phyloP scores from a whole-genome alignment of 2,329 filamentous ascomycete species.

The Didymella pinodella region DNA sequence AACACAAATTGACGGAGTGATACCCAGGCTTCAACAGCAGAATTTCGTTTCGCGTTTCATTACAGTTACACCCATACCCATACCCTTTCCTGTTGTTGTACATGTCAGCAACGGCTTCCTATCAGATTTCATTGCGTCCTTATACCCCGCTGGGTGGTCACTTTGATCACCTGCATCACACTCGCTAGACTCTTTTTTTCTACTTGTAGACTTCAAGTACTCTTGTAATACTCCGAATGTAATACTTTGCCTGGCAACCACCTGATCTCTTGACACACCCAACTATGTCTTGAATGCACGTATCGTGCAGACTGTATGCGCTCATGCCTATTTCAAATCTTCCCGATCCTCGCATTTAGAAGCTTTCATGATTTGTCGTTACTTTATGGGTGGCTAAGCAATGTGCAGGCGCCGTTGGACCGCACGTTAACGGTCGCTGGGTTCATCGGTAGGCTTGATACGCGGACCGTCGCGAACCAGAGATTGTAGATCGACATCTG shows the following conservation, averaged over 20 bases:
- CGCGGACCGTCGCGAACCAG: conserved; percentile 23
- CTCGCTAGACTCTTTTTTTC: conserved; percentile 22
- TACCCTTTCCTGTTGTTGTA: conserved; percentile 12
- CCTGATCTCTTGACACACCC: neutral
- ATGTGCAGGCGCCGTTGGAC: conserved; percentile 15
- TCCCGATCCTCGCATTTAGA: neutral
- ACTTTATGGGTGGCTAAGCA: conserved; percentile 14
- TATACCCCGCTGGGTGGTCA: conserved; percentile 17
- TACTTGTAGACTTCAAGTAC: conserved; percentile 24
- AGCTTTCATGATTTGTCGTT: conserved; percentile 6
- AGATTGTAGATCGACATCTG: conserved; percentile 18
- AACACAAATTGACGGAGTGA: conserved; percentile 14
- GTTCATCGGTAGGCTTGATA: conserved; percentile 13
- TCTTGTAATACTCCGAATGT: conserved; percentile 22
- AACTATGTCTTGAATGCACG: neutral
- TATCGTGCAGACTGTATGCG: too few species aligned
- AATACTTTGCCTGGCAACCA: conserved; percentile 21
- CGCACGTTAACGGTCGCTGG: conserved; percentile 13
- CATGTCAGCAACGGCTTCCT: conserved; percentile 13
- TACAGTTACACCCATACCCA: conserved; percentile 15
- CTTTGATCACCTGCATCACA: conserved; percentile 15
- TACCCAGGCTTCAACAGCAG: conserved; percentile 22
- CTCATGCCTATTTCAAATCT: neutral
- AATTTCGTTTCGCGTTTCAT: conserved; percentile 17
- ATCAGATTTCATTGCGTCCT: conserved; percentile 22